Percentiles rank a stretch among this genome's conserved stretches.
phyloP scores from a whole-genome alignment of 2,329 filamentous ascomycete genomes.

The Aspergillus fijiensis region DNA sequence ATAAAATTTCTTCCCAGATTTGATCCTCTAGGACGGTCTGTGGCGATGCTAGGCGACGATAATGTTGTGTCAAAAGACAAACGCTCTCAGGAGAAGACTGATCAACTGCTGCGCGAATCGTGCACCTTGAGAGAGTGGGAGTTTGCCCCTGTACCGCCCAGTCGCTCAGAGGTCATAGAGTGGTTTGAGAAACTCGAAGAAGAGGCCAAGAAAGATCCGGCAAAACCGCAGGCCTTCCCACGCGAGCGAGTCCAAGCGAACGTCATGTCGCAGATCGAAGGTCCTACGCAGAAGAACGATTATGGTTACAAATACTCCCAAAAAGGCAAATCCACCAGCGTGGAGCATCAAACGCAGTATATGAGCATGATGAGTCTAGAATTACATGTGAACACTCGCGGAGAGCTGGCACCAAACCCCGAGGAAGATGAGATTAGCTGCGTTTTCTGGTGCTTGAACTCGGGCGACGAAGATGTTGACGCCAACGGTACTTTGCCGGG shows the following conservation, averaged over 20 bases:
- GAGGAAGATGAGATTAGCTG: conserved; percentile 85
- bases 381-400: conserved; percentile 84
- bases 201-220: conserved; percentile 2
- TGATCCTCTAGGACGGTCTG: conserved; percentile 60
- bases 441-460: conserved; percentile 86
- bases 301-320: conserved; percentile 86
- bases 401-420: conserved; percentile 78
- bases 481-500: conserved; percentile 50
- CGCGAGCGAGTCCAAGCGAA: conserved; percentile 27
- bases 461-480: conserved; percentile 62
- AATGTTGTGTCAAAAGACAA: conserved; percentile 51
- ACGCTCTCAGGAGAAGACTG: conserved; percentile 50
- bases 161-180: conserved; percentile 63
- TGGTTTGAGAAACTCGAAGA: conserved; percentile 59
- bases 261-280: conserved; percentile 78
- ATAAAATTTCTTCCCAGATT: conserved; percentile 80
- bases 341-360: conserved; percentile 82
- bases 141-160: conserved; percentile 69
- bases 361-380: conserved; percentile 98
- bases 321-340: conserved; percentile 68
- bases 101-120: conserved; percentile 53
- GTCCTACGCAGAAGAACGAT: conserved; percentile 77
- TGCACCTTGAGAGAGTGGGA: conserved; percentile 75
- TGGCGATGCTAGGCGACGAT: conserved; percentile 57
- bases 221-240: conserved; percentile 9